These are phyloP conservation scores for Aspergillus sclerotiicarbonarius DNA, from an alignment of 495 filamentous ascomycete species.

Conservation along the genomic window DNA sequence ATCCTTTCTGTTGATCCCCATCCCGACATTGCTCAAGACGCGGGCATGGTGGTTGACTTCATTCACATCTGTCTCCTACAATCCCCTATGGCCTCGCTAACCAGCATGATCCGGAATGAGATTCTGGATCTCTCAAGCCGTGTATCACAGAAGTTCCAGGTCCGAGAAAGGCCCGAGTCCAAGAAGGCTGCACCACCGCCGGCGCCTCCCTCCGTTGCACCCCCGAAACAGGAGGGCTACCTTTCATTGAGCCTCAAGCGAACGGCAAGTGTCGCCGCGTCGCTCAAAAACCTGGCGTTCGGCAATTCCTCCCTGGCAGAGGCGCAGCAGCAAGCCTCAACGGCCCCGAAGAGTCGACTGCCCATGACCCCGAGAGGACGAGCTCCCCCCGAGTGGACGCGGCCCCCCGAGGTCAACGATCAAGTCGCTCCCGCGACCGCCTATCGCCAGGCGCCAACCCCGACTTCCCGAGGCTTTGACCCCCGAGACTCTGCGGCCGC, in stretches of 20 bases:
- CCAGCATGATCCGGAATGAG: constrained; percentile 73
- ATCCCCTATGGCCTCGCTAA: constrained; percentile 68
- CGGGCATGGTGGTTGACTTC: constrained; percentile 76
- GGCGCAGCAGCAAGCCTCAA: constrained; percentile 23
- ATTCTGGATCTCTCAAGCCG: constrained; percentile 61
- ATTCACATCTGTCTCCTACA: constrained; percentile 73
- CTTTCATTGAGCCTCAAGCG: constrained; percentile 60
- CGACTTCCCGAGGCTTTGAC: constrained; percentile 69
- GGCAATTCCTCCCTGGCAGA: constrained; percentile 40
- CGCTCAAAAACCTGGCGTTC: constrained; percentile 68
- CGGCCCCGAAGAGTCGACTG: constrained; percentile 39
- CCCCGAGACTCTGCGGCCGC: constrained; percentile 52
- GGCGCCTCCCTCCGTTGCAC: constrained; percentile 46
- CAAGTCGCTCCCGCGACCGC: constrained; percentile 61
- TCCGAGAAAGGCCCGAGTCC: constrained; percentile 36
- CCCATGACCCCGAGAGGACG: constrained; percentile 55
- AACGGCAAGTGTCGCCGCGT: constrained; percentile 71
- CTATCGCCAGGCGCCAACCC: constrained; percentile 74
- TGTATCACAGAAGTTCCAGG: constrained; percentile 47
- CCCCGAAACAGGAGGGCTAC: constrained; percentile 62
- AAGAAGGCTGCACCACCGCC: constrained; percentile 46
- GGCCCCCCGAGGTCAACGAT: constrained; percentile 78
- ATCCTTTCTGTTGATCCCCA: constrained; percentile 91
- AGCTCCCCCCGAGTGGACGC: constrained; percentile 67
- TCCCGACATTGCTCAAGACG: constrained; percentile 86